Percentiles rank a stretch among this genome's conserved stretches.
phyloP scores from a whole-genome alignment of 305 asterid genomes.

The Vinca major region DNA sequence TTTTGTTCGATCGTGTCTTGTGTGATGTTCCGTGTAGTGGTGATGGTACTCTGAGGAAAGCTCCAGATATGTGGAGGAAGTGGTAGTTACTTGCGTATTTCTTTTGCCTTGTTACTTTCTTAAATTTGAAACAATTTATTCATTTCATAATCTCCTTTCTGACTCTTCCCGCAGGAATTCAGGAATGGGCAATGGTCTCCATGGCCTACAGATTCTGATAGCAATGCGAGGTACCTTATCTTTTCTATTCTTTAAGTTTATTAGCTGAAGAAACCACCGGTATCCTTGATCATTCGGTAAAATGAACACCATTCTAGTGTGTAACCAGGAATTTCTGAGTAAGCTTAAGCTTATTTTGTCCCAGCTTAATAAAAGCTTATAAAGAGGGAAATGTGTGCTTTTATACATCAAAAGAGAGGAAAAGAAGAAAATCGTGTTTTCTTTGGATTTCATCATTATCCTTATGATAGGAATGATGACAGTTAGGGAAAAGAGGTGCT shows the following conservation, averaged over 20 bases:
- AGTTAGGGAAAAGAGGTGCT: neutral
- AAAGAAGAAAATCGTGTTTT: neutral
- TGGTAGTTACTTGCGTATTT: conserved; percentile 39
- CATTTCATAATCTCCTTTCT: conserved; percentile 9
- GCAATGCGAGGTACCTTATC: conserved; percentile 75
- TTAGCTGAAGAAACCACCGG: neutral
- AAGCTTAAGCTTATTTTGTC: neutral
- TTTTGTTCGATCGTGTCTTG: conserved; percentile 84
- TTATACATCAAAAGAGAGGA: neutral
- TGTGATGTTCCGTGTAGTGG: conserved; percentile 99
- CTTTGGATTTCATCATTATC: neutral
- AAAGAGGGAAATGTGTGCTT: neutral
- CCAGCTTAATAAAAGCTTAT: neutral
- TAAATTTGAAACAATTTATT: conserved; percentile 12
- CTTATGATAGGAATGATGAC: neutral
- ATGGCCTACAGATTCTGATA: conserved; percentile 87
- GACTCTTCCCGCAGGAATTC: conserved; percentile 47
- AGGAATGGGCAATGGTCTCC: conserved; percentile 84
- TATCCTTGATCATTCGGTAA: neutral
- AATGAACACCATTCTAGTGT: neutral
- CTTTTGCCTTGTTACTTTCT: neutral
- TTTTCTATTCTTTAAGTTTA: neutral
- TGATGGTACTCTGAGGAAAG: conserved; percentile 94
- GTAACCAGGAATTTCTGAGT: neutral
- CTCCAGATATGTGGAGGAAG: conserved; percentile 96